phyloP scores from a whole-genome alignment of 1,284 basidiomycete genomes.

The Leccinum laetum region DNA sequence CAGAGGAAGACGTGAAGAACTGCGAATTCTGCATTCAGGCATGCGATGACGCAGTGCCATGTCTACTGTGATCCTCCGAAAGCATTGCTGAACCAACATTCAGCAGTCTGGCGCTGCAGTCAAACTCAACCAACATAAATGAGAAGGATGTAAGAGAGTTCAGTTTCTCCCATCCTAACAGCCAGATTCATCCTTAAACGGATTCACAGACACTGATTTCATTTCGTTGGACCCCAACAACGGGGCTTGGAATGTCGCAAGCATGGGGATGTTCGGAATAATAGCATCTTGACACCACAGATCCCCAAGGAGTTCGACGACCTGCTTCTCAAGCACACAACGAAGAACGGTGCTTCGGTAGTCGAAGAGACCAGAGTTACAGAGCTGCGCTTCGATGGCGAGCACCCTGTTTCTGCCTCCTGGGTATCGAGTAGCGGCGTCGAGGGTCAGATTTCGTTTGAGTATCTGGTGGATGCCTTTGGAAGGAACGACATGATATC shows the following conservation, averaged over 20 bases:
- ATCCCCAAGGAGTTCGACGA: not conserved
- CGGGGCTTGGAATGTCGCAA: not conserved
- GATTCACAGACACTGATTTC: not conserved
- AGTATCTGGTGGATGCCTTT: slow-evolving; percentile 45
- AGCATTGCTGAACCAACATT: no score
- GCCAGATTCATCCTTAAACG: not conserved
- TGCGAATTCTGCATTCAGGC: no score
- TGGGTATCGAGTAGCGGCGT: slow-evolving; percentile 27
- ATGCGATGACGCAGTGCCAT: no score
- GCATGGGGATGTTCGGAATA: not conserved
- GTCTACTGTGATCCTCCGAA: no score
- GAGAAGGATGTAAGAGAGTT: slow-evolving; percentile 36
- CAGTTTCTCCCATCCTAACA: not conserved
- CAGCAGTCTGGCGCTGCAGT: slow-evolving; percentile 9
- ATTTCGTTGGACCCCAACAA: not conserved
- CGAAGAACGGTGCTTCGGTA: slow-evolving; percentile 36
- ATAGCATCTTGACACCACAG: slow-evolving; percentile 6
- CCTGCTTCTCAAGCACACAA: slow-evolving; percentile 19
- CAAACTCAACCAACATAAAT: slow-evolving; percentile 36
- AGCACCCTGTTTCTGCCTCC: slow-evolving; percentile 36
- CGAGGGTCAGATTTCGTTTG: slow-evolving; percentile 38
- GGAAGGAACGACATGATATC: not conserved
- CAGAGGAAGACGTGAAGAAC: no score
- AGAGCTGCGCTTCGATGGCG: slow-evolving; percentile 35
- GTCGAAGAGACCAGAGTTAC: slow-evolving; percentile 42